phyloP scores from a whole-genome alignment of 257 asterid species.

The Capsicum chinense region DNA sequence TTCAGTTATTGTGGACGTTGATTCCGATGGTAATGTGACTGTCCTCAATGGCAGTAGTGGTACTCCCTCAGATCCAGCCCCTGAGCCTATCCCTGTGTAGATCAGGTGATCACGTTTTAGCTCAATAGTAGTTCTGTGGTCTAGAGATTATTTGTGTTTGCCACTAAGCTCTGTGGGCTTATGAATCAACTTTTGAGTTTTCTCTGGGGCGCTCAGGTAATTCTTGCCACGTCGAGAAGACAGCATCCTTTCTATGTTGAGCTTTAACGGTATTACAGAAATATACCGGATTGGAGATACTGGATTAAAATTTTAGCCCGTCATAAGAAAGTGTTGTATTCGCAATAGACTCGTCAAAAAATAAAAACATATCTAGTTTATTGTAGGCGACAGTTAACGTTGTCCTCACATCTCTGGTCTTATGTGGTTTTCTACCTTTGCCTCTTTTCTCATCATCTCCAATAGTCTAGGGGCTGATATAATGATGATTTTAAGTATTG shows the following conservation, averaged over 20 bases:
- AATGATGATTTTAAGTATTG: not conserved
- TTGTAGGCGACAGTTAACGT: not conserved
- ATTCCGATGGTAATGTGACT: constrained; percentile 54
- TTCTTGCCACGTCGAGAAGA: constrained; percentile 23
- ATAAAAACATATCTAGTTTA: not conserved
- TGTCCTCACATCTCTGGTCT: not conserved
- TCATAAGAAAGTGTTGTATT: constrained; percentile 22
- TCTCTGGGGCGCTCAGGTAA: not conserved
- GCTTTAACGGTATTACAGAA: not conserved
- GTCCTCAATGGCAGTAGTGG: constrained; percentile 51
- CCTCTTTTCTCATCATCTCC: not conserved
- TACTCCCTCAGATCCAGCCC: constrained; percentile 41
- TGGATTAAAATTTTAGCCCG: not conserved
- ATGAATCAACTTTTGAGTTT: constrained; percentile 14
- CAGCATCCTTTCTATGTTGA: constrained; percentile 19
- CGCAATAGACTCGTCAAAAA: not conserved
- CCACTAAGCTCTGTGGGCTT: not conserved
- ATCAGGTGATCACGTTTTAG: constrained; percentile 17
- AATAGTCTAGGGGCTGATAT: not conserved
- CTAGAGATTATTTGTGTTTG: constrained; percentile 11
- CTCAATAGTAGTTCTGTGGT: not conserved
- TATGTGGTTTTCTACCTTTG: not conserved
- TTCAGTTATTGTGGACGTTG: constrained; percentile 53
- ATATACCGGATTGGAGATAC: not conserved
- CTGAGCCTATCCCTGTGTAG: constrained; percentile 48